Conservation (phyloP, 164 flowering plant species). For the Aristolochia contorta region DNA sequence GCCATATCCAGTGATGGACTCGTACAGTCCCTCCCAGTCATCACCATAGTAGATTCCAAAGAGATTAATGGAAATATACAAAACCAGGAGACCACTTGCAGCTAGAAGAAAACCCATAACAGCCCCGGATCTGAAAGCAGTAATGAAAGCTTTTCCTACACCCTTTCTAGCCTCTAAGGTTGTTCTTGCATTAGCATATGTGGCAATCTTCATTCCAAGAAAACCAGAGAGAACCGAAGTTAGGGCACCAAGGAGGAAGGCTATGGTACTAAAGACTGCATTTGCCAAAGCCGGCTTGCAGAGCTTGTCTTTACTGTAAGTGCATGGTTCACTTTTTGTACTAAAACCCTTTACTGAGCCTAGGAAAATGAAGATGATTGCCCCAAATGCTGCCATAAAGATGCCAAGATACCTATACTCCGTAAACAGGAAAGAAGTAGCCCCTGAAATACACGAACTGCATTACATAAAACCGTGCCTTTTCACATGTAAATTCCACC, state of each 20-base stretch:
- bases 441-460: conserved; percentile 5
- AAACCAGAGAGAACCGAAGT: conserved; percentile 17
- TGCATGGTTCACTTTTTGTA: conserved; percentile 12
- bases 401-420: conserved; percentile 13
- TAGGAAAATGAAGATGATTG: conserved; percentile 13
- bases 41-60: conserved; percentile 15
- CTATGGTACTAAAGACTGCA: conserved; percentile 11
- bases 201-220: conserved; percentile 18
- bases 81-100: conserved; percentile 18
- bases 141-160: conserved; percentile 14
- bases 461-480: too few species aligned
- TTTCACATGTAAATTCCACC: too few species aligned
- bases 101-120: conserved; percentile 20
- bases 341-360: conserved; percentile 16
- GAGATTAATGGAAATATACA: conserved; percentile 14
- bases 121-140: conserved; percentile 16
- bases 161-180: conserved; percentile 16
- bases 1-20: conserved; percentile 18
- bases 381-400: conserved; percentile 10
- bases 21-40: conserved; percentile 19
- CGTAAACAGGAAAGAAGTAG: conserved; percentile 17
- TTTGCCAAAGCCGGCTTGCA: conserved; percentile 17
- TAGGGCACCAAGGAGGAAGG: conserved; percentile 14
- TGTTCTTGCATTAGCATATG: conserved; percentile 17
- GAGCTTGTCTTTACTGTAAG: conserved; percentile 7